Evolutionary conservation across 1,284 basidiomycete genomes (phyloP), one percentile per base, ranked within the genome.

Genomic region (Grifola frondosa): DNA sequence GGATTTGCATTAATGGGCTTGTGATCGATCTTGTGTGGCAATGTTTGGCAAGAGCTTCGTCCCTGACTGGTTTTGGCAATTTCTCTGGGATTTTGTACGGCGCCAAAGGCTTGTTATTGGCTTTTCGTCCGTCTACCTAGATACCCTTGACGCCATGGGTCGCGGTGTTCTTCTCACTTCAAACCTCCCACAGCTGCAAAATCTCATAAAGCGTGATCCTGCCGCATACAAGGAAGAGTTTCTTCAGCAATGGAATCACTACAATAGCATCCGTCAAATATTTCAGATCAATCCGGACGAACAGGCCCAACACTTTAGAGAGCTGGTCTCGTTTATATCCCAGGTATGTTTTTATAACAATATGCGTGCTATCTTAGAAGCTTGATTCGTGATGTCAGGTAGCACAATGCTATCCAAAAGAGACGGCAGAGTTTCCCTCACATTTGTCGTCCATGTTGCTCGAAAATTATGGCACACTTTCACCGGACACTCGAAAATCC

Each of bases 161-260:
- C 75, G 84, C 25, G 83, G 82, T 17, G 66, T 81, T 30, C 69
- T 84, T 17, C 72, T 88, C 41, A 81, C 83, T 22, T 76, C 84
- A 13, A 88, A 88, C 55, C 72, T 88, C 10, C 84, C 85, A 0
- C 86, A 88, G 56, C 71, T 99, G 15, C 97, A 99, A 65, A 98
- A 98, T 63, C 76, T 99, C 46, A 94, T 99, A 65, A 99, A 97
- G 68, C 80, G 97, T 43, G 93, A 97, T 62, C 91, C 96, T 2
- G 68, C 75, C 6, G 88, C 82, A 0, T 99, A 99, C 74, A 88
- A 84, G 62, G 95, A 98, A 56, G 97, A 99, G 60, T 99, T 99
- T 60, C 65, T 94, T n/a, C 92, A 95, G 52, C 97, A 99, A 75
- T 98, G 94, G 88, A 93, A 94, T 54, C 94, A 98, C 65, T 98